Evolutionary conservation across 306 rosid species (phyloP).

Genomic region (Luffa aegyptiaca): DNA sequence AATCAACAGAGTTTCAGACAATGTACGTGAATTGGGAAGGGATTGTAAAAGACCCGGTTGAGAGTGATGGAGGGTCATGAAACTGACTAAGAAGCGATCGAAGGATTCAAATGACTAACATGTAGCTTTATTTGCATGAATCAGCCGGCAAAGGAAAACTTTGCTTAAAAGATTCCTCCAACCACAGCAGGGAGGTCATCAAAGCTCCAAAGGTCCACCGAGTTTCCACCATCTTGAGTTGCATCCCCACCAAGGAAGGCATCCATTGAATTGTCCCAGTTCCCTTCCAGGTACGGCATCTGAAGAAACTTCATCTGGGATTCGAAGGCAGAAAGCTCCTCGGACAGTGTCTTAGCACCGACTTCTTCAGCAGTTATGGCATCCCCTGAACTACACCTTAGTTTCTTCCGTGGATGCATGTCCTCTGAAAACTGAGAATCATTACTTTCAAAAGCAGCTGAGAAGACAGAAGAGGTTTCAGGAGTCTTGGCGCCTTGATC

Average conservation of each 20-base stretch:
- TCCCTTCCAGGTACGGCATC: constrained; percentile 45
- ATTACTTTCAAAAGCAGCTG: constrained; percentile 34
- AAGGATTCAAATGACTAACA: constrained; percentile 36
- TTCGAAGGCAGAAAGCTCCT: constrained; percentile 67
- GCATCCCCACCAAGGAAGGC: constrained; percentile 35
- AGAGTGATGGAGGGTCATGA: not conserved
- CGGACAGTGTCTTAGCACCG: constrained; percentile 45
- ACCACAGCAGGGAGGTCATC: constrained; percentile 48
- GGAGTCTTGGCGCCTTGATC: constrained; percentile 71
- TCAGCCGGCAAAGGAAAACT: constrained; percentile 11
- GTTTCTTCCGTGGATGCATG: constrained; percentile 29
- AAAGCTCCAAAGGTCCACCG: constrained; percentile 69
- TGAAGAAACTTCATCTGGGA: constrained; percentile 59
- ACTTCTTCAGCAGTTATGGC: constrained; percentile 15
- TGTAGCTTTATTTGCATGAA: constrained; percentile 88
- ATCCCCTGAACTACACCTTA: constrained; percentile 28
- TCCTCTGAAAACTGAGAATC: constrained; percentile 44
- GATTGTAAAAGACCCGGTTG: not conserved
- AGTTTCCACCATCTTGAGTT: constrained; percentile 59
- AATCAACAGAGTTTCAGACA: not conserved
- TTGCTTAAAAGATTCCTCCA: constrained; percentile 49
- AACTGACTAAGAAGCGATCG: not conserved
- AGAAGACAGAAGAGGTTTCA: constrained; percentile 68
- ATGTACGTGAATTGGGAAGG: not conserved
- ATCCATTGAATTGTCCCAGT: constrained; percentile 63